phyloP scores from a whole-genome alignment of 495 filamentous ascomycete genomes.

The Daldinia decipiens region DNA sequence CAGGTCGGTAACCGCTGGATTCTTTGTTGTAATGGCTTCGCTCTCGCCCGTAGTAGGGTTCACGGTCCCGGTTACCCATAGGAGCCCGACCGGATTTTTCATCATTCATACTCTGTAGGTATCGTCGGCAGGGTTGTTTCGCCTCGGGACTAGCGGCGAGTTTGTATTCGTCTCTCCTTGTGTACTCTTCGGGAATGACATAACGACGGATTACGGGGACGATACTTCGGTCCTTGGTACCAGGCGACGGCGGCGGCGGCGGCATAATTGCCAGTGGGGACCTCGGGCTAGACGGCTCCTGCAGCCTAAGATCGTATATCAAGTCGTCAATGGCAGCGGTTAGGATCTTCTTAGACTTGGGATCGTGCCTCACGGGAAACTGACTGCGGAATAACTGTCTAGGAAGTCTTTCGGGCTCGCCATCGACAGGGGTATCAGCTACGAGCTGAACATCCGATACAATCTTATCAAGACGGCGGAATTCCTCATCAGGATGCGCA shows the following conservation, averaged over 20 bases:
- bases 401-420: slow-evolving; percentile 78
- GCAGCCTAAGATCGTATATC: slow-evolving; percentile 40
- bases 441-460: slow-evolving; percentile 77
- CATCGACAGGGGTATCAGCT: slow-evolving; percentile 67
- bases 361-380: slow-evolving; percentile 64
- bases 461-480: slow-evolving; percentile 75
- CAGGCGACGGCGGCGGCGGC: slow-evolving; percentile 8
- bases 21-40: not conserved
- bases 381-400: slow-evolving; percentile 80
- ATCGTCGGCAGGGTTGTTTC: not conserved
- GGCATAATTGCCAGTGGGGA: slow-evolving; percentile 18
- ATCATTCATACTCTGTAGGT: not conserved
- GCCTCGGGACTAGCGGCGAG: not conserved
- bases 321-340: slow-evolving; percentile 42
- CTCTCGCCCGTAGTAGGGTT: not conserved
- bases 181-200: slow-evolving; percentile 11
- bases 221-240: not conserved
- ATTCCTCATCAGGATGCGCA: slow-evolving; percentile 82
- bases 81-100: no score
- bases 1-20: not conserved
- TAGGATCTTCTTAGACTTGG: slow-evolving; percentile 42
- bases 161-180: not conserved
- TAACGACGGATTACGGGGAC: slow-evolving; percentile 3
- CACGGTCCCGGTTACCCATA: no score
- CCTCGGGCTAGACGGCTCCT: slow-evolving; percentile 11